Evolutionary conservation across 2,329 filamentous ascomycete species (phyloP).

Genomic region (Neurospora crassa): DNA sequence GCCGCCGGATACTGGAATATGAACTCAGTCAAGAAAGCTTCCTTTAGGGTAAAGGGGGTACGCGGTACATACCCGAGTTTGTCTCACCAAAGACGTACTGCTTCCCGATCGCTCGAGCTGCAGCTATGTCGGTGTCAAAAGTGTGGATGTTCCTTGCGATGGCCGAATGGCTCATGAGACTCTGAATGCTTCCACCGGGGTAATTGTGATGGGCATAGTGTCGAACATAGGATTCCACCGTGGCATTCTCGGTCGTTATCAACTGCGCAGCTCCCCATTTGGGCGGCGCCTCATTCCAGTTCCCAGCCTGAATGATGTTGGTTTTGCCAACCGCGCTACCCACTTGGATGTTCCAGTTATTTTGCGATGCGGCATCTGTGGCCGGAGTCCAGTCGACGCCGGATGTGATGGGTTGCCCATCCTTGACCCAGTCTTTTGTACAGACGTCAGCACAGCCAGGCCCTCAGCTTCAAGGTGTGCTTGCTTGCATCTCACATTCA

Average conservation of each 20-base stretch:
- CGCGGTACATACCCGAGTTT: conserved; percentile 30
- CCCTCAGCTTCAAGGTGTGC: too few species aligned
- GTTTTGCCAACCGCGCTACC: conserved; percentile 25
- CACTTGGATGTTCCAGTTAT: conserved; percentile 27
- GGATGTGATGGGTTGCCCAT: conserved; percentile 28
- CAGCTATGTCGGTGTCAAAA: conserved; percentile 31
- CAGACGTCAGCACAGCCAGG: background rate
- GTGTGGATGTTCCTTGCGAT: conserved; percentile 29
- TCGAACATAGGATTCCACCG: conserved; percentile 29
- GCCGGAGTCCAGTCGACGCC: conserved; percentile 26
- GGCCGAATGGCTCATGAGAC: conserved; percentile 34
- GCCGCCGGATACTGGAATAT: conserved; percentile 25
- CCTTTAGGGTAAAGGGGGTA: background rate
- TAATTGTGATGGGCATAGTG: conserved; percentile 40
- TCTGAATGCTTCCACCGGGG: conserved; percentile 31
- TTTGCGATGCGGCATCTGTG: conserved; percentile 29
- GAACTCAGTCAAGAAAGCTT: background rate
- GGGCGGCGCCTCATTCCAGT: conserved; percentile 27
- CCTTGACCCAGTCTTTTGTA: conserved; percentile 22
- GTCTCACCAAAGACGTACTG: conserved; percentile 40
- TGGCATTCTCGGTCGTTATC: conserved; percentile 27
- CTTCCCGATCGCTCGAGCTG: conserved; percentile 29
- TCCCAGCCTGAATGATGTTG: conserved; percentile 31
- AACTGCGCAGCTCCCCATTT: conserved; percentile 30
- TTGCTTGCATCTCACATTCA: conserved; percentile 32